These are phyloP conservation scores for Aspergillus sergii DNA, from an alignment of 2,329 filamentous ascomycete genomes.

Conservation along the genomic window DNA sequence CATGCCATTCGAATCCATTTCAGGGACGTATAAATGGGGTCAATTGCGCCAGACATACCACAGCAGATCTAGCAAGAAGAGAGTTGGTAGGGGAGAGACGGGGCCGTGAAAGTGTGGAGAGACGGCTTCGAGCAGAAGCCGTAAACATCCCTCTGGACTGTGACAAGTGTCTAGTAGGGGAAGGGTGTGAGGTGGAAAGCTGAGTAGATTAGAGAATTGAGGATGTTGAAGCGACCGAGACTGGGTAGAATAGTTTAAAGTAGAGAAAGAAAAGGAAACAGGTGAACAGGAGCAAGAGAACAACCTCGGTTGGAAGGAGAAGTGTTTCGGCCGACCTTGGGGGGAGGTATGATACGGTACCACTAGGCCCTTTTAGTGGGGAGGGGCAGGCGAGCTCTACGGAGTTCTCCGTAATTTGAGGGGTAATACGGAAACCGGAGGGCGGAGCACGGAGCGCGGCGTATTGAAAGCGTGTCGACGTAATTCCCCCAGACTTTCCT, in stretches of 20 bases:
- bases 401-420: neutral
- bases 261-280: constrained; percentile 10
- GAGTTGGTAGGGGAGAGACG: constrained; percentile 36
- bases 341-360: constrained; percentile 13
- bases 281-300: constrained; percentile 11
- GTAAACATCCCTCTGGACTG: constrained; percentile 45
- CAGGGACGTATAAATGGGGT: neutral
- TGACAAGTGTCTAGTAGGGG: constrained; percentile 16
- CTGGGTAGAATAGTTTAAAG: constrained; percentile 12
- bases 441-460: constrained; percentile 1
- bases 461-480: neutral
- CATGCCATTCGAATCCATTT: neutral
- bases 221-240: constrained; percentile 15
- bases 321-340: constrained; percentile 12
- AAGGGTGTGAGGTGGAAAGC: constrained; percentile 11
- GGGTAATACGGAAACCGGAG: constrained; percentile 11
- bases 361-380: neutral
- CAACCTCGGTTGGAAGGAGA: constrained; percentile 24
- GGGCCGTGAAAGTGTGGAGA: constrained; percentile 44
- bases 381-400: neutral
- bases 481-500: neutral
- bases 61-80: constrained; percentile 37
- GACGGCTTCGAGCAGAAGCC: constrained; percentile 46
- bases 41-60: constrained; percentile 27
- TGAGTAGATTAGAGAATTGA: constrained; percentile 10